Conservation (phyloP, 768 basidiomycete genomes). For the Trametes cinnabarina region DNA sequence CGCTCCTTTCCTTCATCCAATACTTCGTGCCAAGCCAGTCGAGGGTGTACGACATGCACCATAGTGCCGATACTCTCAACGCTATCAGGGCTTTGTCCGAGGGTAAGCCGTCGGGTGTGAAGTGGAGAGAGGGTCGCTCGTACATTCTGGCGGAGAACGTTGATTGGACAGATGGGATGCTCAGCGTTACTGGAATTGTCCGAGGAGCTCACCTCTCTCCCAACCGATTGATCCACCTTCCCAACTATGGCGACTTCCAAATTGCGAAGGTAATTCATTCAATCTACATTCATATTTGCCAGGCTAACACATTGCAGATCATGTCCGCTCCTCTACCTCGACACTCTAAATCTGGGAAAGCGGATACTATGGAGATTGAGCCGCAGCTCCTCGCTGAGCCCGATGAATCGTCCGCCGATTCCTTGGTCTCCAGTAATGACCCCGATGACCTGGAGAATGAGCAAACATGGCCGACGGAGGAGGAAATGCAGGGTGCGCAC, state of each 20-base stretch:
- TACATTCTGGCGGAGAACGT: conserved; percentile 73
- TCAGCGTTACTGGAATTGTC: conserved; percentile 81
- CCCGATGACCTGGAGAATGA: conserved; percentile 91
- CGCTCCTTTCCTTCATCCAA: conserved; percentile 88
- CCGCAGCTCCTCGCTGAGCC: conserved; percentile 64
- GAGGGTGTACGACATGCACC: conserved; percentile 71
- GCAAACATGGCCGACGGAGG: conserved; percentile 98
- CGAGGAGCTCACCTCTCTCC: conserved; percentile 78
- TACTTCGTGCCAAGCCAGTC: conserved; percentile 89
- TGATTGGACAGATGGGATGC: conserved; percentile 58
- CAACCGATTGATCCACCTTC: conserved; percentile 84
- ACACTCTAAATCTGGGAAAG: conserved; percentile 35
- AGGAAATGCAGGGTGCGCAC: conserved; percentile 69
- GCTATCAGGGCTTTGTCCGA: conserved; percentile 80
- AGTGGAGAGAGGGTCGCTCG: conserved; percentile 79
- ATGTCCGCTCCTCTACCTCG: conserved; percentile 56
- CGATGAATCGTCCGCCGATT: conserved; percentile 67
- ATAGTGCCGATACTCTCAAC: conserved; percentile 62
- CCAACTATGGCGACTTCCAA: conserved; percentile 86
- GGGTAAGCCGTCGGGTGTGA: conserved; percentile 73
- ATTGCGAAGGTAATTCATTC: conserved; percentile 58
- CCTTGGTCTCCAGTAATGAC: conserved; percentile 81
- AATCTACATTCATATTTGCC: neutral
- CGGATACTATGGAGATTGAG: conserved; percentile 65
- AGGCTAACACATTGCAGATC: conserved; percentile 49